These are phyloP conservation scores for Filosporella fistucella DNA, from an alignment of 495 filamentous ascomycete species.

Conservation along the genomic window DNA sequence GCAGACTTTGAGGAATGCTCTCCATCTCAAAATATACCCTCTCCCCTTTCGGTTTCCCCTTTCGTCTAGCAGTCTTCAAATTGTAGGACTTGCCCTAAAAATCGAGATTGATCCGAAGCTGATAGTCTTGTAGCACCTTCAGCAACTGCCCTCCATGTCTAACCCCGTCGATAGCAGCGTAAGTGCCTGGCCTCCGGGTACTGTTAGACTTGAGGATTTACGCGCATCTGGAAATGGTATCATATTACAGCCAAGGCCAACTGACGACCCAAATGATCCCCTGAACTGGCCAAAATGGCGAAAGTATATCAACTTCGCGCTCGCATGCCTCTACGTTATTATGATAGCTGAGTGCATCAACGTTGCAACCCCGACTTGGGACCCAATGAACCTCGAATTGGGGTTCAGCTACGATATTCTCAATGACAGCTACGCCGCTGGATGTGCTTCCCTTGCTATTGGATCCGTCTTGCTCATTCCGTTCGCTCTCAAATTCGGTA, in stretches of 20 bases:
- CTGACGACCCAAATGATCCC: slow-evolving; percentile 14
- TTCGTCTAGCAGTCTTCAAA: no score
- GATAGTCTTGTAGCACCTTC: no score
- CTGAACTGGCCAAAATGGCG: slow-evolving; percentile 19
- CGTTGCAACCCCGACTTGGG: slow-evolving; percentile 37
- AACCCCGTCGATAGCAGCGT: no score
- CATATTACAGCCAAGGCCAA: slow-evolving; percentile 12
- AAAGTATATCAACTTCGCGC: slow-evolving; percentile 34
- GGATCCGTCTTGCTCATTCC: slow-evolving; percentile 41
- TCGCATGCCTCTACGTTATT: slow-evolving; percentile 35
- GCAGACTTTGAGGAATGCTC: no score
- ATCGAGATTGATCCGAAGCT: no score
- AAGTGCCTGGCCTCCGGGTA: background rate
- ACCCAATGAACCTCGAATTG: slow-evolving; percentile 32
- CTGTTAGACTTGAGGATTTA: background rate
- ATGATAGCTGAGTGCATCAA: slow-evolving; percentile 35
- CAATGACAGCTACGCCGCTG: slow-evolving; percentile 33
- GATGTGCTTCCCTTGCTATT: slow-evolving; percentile 33
- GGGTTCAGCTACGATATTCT: slow-evolving; percentile 29
- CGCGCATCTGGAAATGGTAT: slow-evolving; percentile 1
- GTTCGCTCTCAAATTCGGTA: slow-evolving; percentile 40
- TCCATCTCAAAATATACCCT: no score
- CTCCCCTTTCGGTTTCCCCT: no score
- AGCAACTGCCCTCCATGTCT: no score
- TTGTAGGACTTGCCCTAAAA: no score